Evolutionary conservation across 768 basidiomycete genomes (phyloP).

Genomic region (Piloderma croceum): DNA sequence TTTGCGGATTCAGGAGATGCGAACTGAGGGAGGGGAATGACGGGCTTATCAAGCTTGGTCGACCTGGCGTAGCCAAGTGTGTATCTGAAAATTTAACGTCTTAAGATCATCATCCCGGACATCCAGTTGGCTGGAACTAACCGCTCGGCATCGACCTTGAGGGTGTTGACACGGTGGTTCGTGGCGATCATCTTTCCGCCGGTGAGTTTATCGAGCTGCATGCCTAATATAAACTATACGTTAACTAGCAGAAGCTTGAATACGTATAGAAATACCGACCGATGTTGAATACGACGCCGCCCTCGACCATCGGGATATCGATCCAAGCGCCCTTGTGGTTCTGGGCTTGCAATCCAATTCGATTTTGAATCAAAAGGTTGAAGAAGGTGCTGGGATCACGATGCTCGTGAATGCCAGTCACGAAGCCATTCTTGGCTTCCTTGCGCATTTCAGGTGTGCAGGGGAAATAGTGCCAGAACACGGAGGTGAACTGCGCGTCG

Average conservation of each 20-base stretch:
- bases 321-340: slow-evolving; percentile 25
- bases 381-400: slow-evolving; percentile 28
- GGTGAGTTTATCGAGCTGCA: slow-evolving; percentile 26
- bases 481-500: slow-evolving; percentile 23
- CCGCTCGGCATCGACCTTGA: slow-evolving; percentile 25
- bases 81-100: slow-evolving; percentile 9
- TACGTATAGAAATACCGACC: slow-evolving; percentile 11
- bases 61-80: slow-evolving; percentile 27
- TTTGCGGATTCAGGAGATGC: slow-evolving; percentile 16
- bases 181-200: slow-evolving; percentile 26
- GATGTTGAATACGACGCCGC: slow-evolving; percentile 28
- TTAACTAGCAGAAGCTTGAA: background rate
- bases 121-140: too few species aligned
- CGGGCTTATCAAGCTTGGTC: slow-evolving; percentile 22
- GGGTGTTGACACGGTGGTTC: slow-evolving; percentile 27
- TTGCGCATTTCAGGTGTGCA: slow-evolving; percentile 15
- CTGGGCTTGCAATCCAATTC: slow-evolving; percentile 24
- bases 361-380: slow-evolving; percentile 26
- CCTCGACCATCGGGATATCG: slow-evolving; percentile 24
- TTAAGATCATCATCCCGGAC: too few species aligned
- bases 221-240: slow-evolving; percentile 9
- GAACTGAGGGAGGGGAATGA: slow-evolving; percentile 23
- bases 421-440: slow-evolving; percentile 21
- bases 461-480: slow-evolving; percentile 29
- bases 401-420: slow-evolving; percentile 28